Percentiles rank a stretch among this genome's conserved stretches.
These are phyloP conservation scores for Chrysopogon serrulatus DNA, from an alignment of 176 grass and related monocot genomes.

Conservation along the genomic window DNA sequence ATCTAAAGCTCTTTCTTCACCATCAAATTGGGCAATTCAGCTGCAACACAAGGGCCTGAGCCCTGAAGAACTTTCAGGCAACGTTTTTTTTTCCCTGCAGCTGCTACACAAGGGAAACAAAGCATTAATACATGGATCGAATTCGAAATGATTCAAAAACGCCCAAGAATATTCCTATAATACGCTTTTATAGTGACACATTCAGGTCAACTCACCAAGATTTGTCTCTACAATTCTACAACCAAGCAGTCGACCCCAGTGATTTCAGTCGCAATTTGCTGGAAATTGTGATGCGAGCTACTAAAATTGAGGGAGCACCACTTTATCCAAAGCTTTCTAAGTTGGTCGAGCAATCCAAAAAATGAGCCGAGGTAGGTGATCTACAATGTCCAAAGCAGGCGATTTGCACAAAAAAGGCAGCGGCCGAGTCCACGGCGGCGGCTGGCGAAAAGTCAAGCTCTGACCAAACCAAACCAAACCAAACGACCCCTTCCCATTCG, in stretches of 20 bases:
- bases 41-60: neutral
- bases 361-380: constrained; percentile 21
- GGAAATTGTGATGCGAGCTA: neutral
- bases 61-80: neutral
- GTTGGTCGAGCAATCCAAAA: neutral
- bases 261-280: neutral
- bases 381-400: constrained; percentile 34
- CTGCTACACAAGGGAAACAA: constrained; percentile 7
- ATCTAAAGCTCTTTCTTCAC: constrained; percentile 21
- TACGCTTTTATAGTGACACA: neutral
- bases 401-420: constrained; percentile 8
- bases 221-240: neutral
- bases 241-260: neutral
- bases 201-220: neutral
- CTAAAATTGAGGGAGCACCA: neutral
- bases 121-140: neutral
- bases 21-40: constrained; percentile 3
- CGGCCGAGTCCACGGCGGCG: neutral
- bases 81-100: constrained; percentile 16
- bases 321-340: neutral
- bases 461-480: constrained; percentile 28
- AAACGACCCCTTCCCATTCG: constrained; percentile 5
- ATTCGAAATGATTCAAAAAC: neutral
- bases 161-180: neutral
- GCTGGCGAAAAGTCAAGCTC: constrained; percentile 44